Base-by-base conservation (phyloP, 1,284 basidiomycete genomes). In the Ceratobasidium sp. region DNA sequence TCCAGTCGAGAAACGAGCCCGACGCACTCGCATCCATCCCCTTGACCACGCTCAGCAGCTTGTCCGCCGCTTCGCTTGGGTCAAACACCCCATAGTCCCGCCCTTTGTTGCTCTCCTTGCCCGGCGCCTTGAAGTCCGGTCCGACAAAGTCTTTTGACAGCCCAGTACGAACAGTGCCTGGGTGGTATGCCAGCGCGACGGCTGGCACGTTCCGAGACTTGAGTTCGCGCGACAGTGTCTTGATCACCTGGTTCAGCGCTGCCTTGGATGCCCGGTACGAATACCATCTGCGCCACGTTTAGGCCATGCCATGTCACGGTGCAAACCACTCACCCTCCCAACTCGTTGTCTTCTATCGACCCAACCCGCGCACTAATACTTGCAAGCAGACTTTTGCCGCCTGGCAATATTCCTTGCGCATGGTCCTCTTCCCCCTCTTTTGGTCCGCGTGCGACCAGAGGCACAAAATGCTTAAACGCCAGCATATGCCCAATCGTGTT, bases 181-280 rank as follows among this genome's bases (percentile, higher is more conserved):
- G 74, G 43, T 75, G 74, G 34, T 75, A 75, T n/a, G 74, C 74
- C 52, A 75, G 65, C 30, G 59, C 72, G 5, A 73, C 62, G 2
- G 73, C 74, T n/a, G 73, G 62, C 12, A 70, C 52, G 21, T 75
- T 69, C 8, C 70, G 70, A 39, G 43, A 34, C 34, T 67, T 67
- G 14, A 74, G 46, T 48, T 75, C 74, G 34, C 53, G 70, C 39
- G 74, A 65, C 23, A 75, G 48, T 5, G 70, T 74, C 32, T 71
- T 70, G 41, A 75, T 67, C 21, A 75, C 62, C 58, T 75, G 74
- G 53, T 75, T 75, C 36, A 64, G 30, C 12, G 74, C 74, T 34
- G 74, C 74, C 48, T 75, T 75, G 14, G 74, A 75, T 18, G 74
- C 71, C 30, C 70, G 74, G 57, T 75, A 75, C 23, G 70, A 75